Evolutionary conservation across 2,329 filamentous ascomycete species (phyloP), one percentile per base, ranked within the genome.

Genomic region (Sarocladium oryzae): DNA sequence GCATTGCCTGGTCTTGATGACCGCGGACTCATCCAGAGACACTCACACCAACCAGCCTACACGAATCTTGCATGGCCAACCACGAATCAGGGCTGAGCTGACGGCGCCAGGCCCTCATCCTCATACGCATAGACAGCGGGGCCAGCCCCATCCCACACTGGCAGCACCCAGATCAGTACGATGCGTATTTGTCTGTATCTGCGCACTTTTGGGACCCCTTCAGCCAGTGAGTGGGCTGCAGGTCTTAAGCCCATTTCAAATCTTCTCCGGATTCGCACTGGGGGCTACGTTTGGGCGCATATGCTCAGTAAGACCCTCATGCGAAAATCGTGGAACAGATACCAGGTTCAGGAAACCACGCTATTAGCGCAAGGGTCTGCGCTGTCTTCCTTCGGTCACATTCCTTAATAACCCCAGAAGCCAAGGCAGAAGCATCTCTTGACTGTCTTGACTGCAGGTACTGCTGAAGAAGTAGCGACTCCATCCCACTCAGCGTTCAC

Each of bases 61-160:
- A 48, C 43, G 43, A 48, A 48, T 48, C 43, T 48, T 48, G 43
- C 43, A 48, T 30, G n/a, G 28, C 7, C 43, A n/a, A 23, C 43
- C 28, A 16, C 43, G 43, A 48, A 48, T 48, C 43, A 48, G 43
- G 26, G 43, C 43, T 16, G 16, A 21, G 43, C 43, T 48, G 10
- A 48, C 43, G 43, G 43, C 28, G 20, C 43, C 43, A 48, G 26
- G 40, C 26, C 43, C 43, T 48, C 43, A 32, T 33, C 7, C 43
- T 48, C 28, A 26, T 33, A 48, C 26, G 28, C 26, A 33, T 33
- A 21, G 43, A 18, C 43, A 48, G 43, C 43, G 43, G 43, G 43
- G 43, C 43, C 10, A 32, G 43, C 43, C 43, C 43, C 43, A 33
- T 48, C 16, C 28, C 43, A 48, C 43, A 33, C n/a, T 41, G 37